These are phyloP conservation scores for Claviceps citrina DNA, from an alignment of 2,329 filamentous ascomycete genomes.

Conservation along the genomic window DNA sequence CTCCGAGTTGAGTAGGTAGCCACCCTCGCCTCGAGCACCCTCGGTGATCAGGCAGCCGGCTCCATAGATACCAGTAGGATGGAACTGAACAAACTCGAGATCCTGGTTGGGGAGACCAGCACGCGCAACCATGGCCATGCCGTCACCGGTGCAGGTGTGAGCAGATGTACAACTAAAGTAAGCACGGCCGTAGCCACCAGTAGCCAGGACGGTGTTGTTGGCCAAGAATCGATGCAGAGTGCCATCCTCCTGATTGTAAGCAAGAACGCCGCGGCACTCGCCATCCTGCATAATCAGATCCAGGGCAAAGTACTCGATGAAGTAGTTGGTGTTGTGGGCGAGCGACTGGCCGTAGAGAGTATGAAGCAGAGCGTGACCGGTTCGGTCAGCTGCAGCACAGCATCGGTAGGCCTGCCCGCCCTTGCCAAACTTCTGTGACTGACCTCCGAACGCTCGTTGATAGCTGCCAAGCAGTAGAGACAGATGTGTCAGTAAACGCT, in stretches of 20 bases:
- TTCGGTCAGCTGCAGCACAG: conserved; percentile 90
- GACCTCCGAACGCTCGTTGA: conserved; percentile 95
- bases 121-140: conserved; percentile 98
- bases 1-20: conserved; percentile 92
- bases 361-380: conserved; percentile 92
- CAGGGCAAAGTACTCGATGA: conserved; percentile 97
- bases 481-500: background rate
- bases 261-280: conserved; percentile 88
- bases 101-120: conserved; percentile 97
- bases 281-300: conserved; percentile 97
- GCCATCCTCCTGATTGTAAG: conserved; percentile 97
- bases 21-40: conserved; percentile 93
- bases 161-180: conserved; percentile 98
- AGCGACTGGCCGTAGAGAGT: conserved; percentile 96
- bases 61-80: conserved; percentile 97
- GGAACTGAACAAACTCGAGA: conserved; percentile 98
- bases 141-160: conserved; percentile 96
- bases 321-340: conserved; percentile 97
- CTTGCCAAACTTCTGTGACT: conserved; percentile 88
- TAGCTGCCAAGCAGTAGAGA: conserved; percentile 41
- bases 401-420: conserved; percentile 96
- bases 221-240: conserved; percentile 94
- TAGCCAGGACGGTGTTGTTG: conserved; percentile 92
- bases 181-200: conserved; percentile 90
- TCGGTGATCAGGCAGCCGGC: conserved; percentile 96